Evolutionary conservation across 2,329 filamentous ascomycete species (phyloP).

Genomic region (Cryphonectria naterciae): DNA sequence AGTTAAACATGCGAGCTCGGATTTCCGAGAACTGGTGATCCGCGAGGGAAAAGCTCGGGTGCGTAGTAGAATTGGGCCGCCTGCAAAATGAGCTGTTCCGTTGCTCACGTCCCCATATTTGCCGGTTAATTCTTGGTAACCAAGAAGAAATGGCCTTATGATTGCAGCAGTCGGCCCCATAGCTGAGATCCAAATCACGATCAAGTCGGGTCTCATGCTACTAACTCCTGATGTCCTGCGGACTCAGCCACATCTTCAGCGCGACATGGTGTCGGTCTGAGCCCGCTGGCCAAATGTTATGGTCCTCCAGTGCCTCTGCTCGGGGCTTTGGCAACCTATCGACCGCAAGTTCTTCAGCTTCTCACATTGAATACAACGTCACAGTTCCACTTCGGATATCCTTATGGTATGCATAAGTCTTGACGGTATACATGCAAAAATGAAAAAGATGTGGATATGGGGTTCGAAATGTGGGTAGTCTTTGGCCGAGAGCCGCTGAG

Average conservation of each 20-base stretch:
- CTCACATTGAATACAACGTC: not conserved
- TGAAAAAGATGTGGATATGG: not conserved
- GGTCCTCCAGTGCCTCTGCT: not conserved
- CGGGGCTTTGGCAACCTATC: not conserved
- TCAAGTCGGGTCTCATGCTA: not conserved
- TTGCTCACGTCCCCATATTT: not conserved
- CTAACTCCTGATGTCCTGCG: not conserved
- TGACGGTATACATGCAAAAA: not conserved
- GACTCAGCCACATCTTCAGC: slow-evolving; percentile 1
- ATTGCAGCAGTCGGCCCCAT: not conserved
- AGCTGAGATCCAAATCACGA: not conserved
- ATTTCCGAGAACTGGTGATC: not conserved
- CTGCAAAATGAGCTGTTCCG: not conserved
- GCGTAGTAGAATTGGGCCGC: not conserved
- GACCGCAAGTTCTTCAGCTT: not conserved
- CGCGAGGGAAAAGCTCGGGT: not conserved
- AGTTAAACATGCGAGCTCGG: not conserved
- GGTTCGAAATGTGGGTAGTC: not conserved
- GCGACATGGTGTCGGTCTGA: not conserved
- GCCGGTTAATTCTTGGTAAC: not conserved
- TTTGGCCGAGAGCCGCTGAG: not conserved
- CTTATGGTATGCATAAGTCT: not conserved
- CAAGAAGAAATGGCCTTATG: not conserved
- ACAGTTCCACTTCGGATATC: not conserved
- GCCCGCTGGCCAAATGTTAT: not conserved